phyloP scores from a whole-genome alignment of 2,329 filamentous ascomycete genomes.

The Xylariaceae sp. region DNA sequence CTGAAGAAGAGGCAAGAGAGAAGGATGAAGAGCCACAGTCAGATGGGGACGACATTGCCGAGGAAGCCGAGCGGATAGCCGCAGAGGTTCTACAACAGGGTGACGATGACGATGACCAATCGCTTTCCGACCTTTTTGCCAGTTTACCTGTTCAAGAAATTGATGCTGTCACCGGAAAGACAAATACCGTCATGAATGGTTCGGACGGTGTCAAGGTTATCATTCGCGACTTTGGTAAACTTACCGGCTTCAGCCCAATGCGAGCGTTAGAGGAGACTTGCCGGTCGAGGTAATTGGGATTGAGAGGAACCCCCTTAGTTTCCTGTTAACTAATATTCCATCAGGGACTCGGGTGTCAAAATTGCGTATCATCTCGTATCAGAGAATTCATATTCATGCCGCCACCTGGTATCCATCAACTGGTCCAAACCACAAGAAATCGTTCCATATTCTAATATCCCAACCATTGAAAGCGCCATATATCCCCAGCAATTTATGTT shows the following conservation, averaged over 20 bases:
- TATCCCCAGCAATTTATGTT: conserved; percentile 62
- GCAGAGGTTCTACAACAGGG: conserved; percentile 59
- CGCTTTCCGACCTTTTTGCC: conserved; percentile 59
- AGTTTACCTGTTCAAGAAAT: conserved; percentile 64
- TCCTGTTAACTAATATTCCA: conserved; percentile 3
- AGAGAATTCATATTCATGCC: conserved; percentile 72
- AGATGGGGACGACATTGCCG: conserved; percentile 52
- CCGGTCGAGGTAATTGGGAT: conserved; percentile 63
- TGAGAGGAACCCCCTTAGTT: conserved; percentile 22
- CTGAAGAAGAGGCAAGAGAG: conserved; percentile 39
- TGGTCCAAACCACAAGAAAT: conserved; percentile 77
- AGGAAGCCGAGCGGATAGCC: conserved; percentile 61
- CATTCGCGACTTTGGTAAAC: conserved; percentile 83
- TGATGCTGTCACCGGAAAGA: conserved; percentile 61
- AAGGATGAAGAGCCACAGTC: conserved; percentile 34
- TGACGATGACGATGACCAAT: conserved; percentile 56
- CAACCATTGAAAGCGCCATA: conserved; percentile 49
- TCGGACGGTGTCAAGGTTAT: conserved; percentile 58
- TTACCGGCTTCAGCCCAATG: conserved; percentile 74
- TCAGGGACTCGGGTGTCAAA: conserved; percentile 69
- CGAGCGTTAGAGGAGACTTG: conserved; percentile 86
- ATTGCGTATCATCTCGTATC: conserved; percentile 72
- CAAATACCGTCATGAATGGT: conserved; percentile 57
- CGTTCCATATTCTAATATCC: conserved; percentile 40
- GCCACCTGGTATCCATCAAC: conserved; percentile 71